Evolutionary conservation across 2,329 filamentous ascomycete species (phyloP), one percentile per base, ranked within the genome.

Genomic region (Aureobasidium lini): DNA sequence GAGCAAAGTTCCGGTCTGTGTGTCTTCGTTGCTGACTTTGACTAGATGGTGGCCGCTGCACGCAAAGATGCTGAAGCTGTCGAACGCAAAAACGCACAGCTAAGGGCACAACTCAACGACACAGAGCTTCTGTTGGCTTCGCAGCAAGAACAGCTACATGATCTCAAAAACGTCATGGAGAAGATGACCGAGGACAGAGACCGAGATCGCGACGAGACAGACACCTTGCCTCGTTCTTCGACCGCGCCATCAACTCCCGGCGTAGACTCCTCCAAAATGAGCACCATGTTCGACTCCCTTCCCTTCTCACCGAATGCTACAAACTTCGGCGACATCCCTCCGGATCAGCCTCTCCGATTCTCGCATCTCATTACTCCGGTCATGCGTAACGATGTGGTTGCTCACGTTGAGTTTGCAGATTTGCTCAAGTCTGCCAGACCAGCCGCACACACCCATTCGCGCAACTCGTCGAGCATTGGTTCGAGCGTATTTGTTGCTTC

Each of bases 121-220:
- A 93, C 89, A 0, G 91, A 97, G 73, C 81, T 83, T 28, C 81
- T 99, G 16, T 82, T 99, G 62, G 85, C 85, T 60, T 96, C 90
- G 1, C 90, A 97, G 67, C 92, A 96, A 70, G 92, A 97, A 72
- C 94, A 99, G 71, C 79, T 99, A 2, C 82, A 88, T 2, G 89
- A 97, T 72, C 83, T 99, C 63, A 99, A 99, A 74, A 80, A 83
- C 18, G 90, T 96, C 63, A 90, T 99, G 85, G 91, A 96, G 73
- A 86, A 87, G 66, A 89, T 96, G 84, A 83, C 81, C 28, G 79
- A 83, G 11, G 84, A 90, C 65, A 82, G 81, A 62, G 89, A 94
- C 65, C 88, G 95, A 65, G 80, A 83, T 64, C 88, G 95, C 65
- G 80, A 83, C 64, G 81, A 86, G 52, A 84, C 80, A 46, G 83